A percentile compares a stretch with the other conserved stretches of the same genome.
phyloP scores from a whole-genome alignment of 2,329 filamentous ascomycete genomes.

The Fusarium kyushuense region DNA sequence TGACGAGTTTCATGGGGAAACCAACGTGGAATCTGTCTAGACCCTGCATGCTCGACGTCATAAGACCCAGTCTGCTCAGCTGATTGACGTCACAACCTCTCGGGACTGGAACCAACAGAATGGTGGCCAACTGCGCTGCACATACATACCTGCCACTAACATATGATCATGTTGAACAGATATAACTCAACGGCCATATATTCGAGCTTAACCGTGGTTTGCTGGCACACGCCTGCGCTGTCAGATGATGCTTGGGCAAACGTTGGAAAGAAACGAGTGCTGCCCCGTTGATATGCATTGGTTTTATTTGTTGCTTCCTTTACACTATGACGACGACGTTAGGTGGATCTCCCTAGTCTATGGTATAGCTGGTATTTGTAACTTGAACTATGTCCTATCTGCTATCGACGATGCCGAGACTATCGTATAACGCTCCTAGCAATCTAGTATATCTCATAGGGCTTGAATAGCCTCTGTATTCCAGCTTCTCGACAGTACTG shows the following conservation, averaged over 20 bases:
- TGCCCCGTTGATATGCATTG: conserved; percentile 12
- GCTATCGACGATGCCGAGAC: background rate
- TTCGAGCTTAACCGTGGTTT: conserved; percentile 1
- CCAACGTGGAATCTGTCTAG: conserved; percentile 29
- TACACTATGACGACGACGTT: conserved; percentile 23
- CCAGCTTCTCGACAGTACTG: background rate
- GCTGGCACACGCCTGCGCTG: background rate
- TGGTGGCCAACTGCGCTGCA: background rate
- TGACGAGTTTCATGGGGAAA: conserved; percentile 33
- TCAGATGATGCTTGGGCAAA: conserved; percentile 19
- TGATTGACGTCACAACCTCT: conserved; percentile 44
- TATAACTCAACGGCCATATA: background rate
- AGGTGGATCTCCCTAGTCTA: background rate
- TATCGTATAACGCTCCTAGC: conserved; percentile 20
- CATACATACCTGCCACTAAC: background rate
- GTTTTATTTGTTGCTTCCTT: conserved; percentile 5
- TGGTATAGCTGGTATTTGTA: background rate
- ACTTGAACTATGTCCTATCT: background rate
- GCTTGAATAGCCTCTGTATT: background rate
- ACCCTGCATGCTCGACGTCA: conserved; percentile 46
- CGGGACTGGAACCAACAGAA: conserved; percentile 8
- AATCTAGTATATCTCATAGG: background rate
- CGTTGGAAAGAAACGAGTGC: conserved; percentile 33
- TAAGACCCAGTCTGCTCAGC: conserved; percentile 28
- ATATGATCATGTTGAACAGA: background rate